Evolutionary conservation across 441 rosid genomes (phyloP).

Genomic region (Populus hybrid): DNA sequence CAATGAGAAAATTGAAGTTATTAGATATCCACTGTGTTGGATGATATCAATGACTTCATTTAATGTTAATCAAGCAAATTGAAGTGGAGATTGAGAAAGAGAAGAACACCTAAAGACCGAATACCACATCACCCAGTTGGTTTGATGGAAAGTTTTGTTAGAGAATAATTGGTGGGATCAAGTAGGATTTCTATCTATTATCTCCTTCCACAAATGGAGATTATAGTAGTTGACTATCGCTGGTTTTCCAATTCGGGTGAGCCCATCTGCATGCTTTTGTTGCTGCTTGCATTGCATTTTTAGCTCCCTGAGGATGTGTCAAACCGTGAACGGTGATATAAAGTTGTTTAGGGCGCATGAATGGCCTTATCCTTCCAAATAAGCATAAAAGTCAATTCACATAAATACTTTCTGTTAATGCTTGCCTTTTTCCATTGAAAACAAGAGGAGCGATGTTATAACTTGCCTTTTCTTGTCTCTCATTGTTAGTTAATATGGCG

Average conservation of each 20-base stretch:
- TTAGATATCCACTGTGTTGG: background rate
- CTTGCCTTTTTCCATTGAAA: background rate
- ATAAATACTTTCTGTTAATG: background rate
- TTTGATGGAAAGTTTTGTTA: background rate
- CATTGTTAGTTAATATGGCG: background rate
- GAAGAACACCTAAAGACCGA: background rate
- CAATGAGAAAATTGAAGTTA: background rate
- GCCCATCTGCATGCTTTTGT: background rate
- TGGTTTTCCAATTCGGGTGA: background rate
- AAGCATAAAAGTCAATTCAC: background rate
- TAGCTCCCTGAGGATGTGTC: background rate
- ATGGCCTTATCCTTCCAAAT: background rate
- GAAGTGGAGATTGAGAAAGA: background rate
- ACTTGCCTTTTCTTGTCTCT: background rate
- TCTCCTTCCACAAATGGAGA: background rate
- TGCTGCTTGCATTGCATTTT: background rate
- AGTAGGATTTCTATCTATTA: background rate
- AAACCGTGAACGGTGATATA: background rate
- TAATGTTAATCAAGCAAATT: background rate
- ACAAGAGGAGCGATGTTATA: background rate
- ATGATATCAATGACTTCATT: conserved; percentile 5
- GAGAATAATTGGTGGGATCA: background rate
- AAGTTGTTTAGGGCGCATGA: background rate
- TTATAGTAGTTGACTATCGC: background rate
- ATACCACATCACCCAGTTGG: background rate